Percentiles rank a stretch among this genome's conserved stretches.
Conservation (phyloP, 2,329 filamentous ascomycete species). For the Calonectria hawksworthii region DNA sequence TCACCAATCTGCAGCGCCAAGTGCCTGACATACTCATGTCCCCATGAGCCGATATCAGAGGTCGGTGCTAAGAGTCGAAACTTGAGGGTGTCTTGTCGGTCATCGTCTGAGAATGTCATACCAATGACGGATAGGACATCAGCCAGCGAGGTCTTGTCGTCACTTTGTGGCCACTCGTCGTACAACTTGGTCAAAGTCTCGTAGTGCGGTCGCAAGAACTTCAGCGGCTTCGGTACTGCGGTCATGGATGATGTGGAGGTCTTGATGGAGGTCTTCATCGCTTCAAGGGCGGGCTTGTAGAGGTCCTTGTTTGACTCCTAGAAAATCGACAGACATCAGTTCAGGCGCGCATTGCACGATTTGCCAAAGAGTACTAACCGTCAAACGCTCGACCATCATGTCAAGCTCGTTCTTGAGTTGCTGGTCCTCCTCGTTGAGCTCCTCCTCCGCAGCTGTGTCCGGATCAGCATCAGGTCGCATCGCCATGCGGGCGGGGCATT, state of each 20-base stretch:
- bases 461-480: constrained; percentile 40
- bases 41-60: constrained; percentile 96
- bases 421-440: constrained; percentile 97
- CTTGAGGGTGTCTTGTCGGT: constrained; percentile 95
- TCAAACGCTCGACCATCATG: constrained; percentile 96
- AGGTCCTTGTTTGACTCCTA: constrained; percentile 89
- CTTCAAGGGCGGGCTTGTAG: constrained; percentile 92
- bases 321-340: constrained; percentile 32
- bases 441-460: constrained; percentile 71
- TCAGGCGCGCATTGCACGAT: not conserved
- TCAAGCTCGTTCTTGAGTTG: constrained; percentile 98
- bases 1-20: constrained; percentile 95
- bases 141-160: constrained; percentile 90
- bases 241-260: constrained; percentile 99
- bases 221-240: constrained; percentile 96
- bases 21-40: constrained; percentile 97
- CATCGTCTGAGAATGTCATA: constrained; percentile 99
- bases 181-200: constrained; percentile 89
- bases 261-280: constrained; percentile 99
- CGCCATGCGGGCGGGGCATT: constrained; percentile 31
- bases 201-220: constrained; percentile 98
- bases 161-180: constrained; percentile 87
- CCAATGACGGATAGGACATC: constrained; percentile 97
- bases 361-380: constrained; percentile 66
- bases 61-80: constrained; percentile 92